A percentile compares a stretch with the other conserved stretches of the same genome.
Conservation (phyloP, 2,329 filamentous ascomycete genomes). For the Dactylellina sp. region DNA sequence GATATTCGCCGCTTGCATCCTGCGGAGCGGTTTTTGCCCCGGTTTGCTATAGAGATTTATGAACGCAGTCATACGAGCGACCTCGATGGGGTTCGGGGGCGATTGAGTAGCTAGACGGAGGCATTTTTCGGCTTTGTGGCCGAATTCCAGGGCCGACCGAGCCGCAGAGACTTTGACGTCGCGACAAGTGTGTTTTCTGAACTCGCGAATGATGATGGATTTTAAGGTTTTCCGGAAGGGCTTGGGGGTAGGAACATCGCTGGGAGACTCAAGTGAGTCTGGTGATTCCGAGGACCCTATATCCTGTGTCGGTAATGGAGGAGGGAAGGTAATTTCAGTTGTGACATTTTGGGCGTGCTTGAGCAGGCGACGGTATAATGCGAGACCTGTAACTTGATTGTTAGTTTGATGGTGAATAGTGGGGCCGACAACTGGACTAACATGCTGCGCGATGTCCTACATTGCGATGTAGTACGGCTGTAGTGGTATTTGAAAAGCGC, state of each 20-base stretch:
- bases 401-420: constrained; percentile 6
- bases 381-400: constrained; percentile 37
- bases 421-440: constrained; percentile 11
- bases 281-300: not conserved
- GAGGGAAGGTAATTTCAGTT: not conserved
- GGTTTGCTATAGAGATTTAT: constrained; percentile 18
- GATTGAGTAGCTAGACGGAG: constrained; percentile 30
- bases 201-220: constrained; percentile 45
- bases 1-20: constrained; percentile 44
- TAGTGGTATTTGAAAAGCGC: constrained; percentile 29
- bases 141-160: constrained; percentile 22
- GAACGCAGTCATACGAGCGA: constrained; percentile 34
- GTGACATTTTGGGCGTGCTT: constrained; percentile 33
- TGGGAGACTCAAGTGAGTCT: too few species aligned
- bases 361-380: constrained; percentile 53
- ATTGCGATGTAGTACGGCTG: constrained; percentile 49
- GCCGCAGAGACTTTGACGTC: constrained; percentile 17
- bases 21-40: constrained; percentile 8
- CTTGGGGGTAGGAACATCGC: too few species aligned
- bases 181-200: constrained; percentile 25
- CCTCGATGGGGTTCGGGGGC: constrained; percentile 29
- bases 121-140: constrained; percentile 31
- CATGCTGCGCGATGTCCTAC: constrained; percentile 49
- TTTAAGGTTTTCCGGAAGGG: constrained; percentile 34
- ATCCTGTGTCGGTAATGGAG: not conserved